Base-by-base conservation (phyloP, 257 asterid species). In the Salvia rosmarinus region DNA sequence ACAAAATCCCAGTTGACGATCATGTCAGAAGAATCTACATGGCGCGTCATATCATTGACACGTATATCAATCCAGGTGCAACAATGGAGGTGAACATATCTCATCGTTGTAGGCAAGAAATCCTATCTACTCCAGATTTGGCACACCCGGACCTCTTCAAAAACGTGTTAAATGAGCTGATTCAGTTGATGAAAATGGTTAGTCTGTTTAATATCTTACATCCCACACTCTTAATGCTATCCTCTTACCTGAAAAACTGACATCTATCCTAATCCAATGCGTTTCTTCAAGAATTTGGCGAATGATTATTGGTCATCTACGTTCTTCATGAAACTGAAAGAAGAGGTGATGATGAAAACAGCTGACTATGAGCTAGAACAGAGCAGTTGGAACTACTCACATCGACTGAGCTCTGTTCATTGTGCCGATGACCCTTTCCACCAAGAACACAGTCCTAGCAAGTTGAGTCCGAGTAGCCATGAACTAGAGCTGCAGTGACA, bases 11-110 rank as follows among this genome's bases (percentile, higher is more conserved):
- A 63, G 70, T 37, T 65, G 67, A 74, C 20, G 95, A 91, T 83
- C 85, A 92, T 23, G 84, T 87, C 35, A 77, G 88, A 81, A 83
- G 97, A 84, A 84, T 91, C 70, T 91, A 89, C 85, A 91, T 91
- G 97, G 95, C 95, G 14, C 87, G 95, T 16, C 97, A 91, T 74
- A 91, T 91, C 39, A 89, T 91, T 21, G 87, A 85, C 85, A 78
- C 75, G 75, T 89, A 87, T 62, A 85, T 91, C 67, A 72, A 81
- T 75, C 83, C 95, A 87, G 97, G 95, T 70, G 89, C 97, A 65
- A 50, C 80, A 11, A 85, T 87, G 96, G 96, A 91, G 81, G 96
- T 91, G 75, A 91, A 91, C 72, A 89, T 91, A 64, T 91, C 96
- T 60, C 88, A 89, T 72, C 81, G 84, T 12, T 80, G 89, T 56